These are phyloP conservation scores for Tylopilus sp. DNA, from an alignment of 768 basidiomycete species.

Conservation along the genomic window DNA sequence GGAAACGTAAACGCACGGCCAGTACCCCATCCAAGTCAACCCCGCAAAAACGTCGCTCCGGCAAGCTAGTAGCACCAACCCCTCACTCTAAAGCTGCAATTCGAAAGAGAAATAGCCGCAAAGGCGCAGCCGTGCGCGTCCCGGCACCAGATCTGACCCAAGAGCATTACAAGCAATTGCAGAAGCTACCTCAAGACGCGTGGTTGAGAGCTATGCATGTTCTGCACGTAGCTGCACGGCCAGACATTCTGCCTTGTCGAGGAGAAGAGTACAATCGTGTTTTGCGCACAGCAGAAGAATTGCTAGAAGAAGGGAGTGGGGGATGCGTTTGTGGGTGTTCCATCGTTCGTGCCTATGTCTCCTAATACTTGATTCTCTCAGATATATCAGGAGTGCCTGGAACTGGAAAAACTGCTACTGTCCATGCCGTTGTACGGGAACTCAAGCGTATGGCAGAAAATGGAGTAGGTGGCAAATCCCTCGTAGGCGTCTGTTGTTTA, in stretches of 20 bases:
- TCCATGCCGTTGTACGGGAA: conserved; percentile 88
- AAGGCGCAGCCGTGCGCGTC: conserved; percentile 31
- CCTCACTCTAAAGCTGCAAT: conserved; percentile 75
- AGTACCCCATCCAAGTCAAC: conserved; percentile 31
- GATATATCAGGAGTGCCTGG: conserved; percentile 99
- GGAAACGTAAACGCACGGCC: conserved; percentile 45
- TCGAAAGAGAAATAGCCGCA: conserved; percentile 38
- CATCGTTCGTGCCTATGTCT: neutral
- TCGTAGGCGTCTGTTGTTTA: neutral
- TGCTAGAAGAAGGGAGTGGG: conserved; percentile 89
- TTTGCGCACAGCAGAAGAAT: conserved; percentile 70
- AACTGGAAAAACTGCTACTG: conserved; percentile 97
- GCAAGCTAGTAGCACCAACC: conserved; percentile 57
- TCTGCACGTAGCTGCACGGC: conserved; percentile 89
- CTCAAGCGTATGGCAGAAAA: conserved; percentile 84
- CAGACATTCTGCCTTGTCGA: conserved; percentile 85
- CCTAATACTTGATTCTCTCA: conserved; percentile 29
- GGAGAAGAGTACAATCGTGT: conserved; percentile 82
- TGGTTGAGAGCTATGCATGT: conserved; percentile 89
- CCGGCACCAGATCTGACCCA: conserved; percentile 34
- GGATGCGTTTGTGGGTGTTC: conserved; percentile 84
- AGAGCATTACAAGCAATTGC: conserved; percentile 38
- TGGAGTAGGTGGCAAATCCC: conserved; percentile 46
- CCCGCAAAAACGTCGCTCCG: conserved; percentile 33
- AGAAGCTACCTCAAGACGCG: conserved; percentile 64